A percentile compares a stretch with the other conserved stretches of the same genome.
phyloP scores from a whole-genome alignment of 2,329 filamentous ascomycete genomes.

The Aspergillus amoenus region DNA sequence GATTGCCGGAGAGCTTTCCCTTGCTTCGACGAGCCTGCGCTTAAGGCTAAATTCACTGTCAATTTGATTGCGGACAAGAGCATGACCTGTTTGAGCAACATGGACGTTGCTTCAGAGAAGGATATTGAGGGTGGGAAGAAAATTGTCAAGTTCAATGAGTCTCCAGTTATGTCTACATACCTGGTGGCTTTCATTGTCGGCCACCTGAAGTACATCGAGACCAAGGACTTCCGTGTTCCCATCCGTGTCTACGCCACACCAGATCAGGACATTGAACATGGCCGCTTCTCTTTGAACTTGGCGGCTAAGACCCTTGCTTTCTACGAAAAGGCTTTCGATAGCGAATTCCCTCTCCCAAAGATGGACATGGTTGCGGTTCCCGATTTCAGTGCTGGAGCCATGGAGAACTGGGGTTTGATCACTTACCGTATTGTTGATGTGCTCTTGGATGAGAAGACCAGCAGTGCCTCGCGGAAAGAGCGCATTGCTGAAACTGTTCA shows the following conservation, averaged over 20 bases:
- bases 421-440: constrained; percentile 93
- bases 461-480: constrained; percentile 85
- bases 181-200: constrained; percentile 91
- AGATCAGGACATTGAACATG: constrained; percentile 85
- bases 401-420: constrained; percentile 98
- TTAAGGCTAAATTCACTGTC: constrained; percentile 91
- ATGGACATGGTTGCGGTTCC: constrained; percentile 97
- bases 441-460: constrained; percentile 86
- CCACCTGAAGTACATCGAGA: constrained; percentile 91
- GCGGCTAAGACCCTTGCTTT: constrained; percentile 87
- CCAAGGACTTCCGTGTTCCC: constrained; percentile 84
- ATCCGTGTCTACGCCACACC: constrained; percentile 92
- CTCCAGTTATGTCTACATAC: constrained; percentile 94
- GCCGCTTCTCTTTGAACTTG: constrained; percentile 84
- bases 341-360: constrained; percentile 82
- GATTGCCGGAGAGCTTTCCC: constrained; percentile 91
- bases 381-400: constrained; percentile 91
- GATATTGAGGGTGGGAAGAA: constrained; percentile 72
- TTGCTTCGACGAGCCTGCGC: constrained; percentile 91
- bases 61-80: constrained; percentile 88
- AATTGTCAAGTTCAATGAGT: constrained; percentile 87
- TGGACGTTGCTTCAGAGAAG: constrained; percentile 83
- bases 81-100: constrained; percentile 91
- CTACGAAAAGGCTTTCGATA: constrained; percentile 93
- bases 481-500: constrained; percentile 93